A percentile compares a stretch with the other conserved stretches of the same genome.
phyloP scores from a whole-genome alignment of 306 rosid species.

The Arachis hypogaea region DNA sequence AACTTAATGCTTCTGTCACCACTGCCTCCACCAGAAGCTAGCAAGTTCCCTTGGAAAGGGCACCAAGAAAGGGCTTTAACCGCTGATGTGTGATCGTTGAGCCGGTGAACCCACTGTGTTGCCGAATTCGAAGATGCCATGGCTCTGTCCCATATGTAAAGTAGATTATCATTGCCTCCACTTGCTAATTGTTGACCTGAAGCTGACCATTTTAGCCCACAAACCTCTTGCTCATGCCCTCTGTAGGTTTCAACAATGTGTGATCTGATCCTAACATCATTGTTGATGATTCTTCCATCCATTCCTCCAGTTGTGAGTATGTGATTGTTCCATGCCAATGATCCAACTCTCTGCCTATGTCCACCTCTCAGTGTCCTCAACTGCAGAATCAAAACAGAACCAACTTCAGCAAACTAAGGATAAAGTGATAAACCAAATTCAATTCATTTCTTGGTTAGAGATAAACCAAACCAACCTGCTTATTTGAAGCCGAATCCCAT shows the following conservation, averaged over 20 bases:
- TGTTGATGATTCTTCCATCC: conserved; percentile 75
- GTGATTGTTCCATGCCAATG: conserved; percentile 89
- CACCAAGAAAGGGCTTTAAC: conserved; percentile 93
- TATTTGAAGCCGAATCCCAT: conserved; percentile 70
- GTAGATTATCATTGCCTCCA: conserved; percentile 84
- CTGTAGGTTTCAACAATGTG: conserved; percentile 81
- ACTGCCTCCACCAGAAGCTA: conserved; percentile 82
- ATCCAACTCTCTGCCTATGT: conserved; percentile 74
- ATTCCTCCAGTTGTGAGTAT: conserved; percentile 84
- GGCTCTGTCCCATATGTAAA: conserved; percentile 75
- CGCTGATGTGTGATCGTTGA: conserved; percentile 78
- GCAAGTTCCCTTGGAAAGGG: conserved; percentile 82
- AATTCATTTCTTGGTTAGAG: neutral
- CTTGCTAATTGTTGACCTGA: conserved; percentile 86
- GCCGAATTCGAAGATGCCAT: conserved; percentile 64
- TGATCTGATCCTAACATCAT: conserved; percentile 75
- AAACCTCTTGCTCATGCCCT: conserved; percentile 82
- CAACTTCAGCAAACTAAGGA: conserved; percentile 1
- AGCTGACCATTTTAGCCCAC: conserved; percentile 82
- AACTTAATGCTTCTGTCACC: conserved; percentile 78
- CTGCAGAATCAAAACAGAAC: conserved; percentile 45
- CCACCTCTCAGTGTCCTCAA: conserved; percentile 74
- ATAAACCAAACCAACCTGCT: conserved; percentile 49
- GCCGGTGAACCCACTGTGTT: conserved; percentile 85
- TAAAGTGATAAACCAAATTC: neutral